Conservation (phyloP, 192 early-diverging fungal species). For the Dimargaris verticillata region DNA sequence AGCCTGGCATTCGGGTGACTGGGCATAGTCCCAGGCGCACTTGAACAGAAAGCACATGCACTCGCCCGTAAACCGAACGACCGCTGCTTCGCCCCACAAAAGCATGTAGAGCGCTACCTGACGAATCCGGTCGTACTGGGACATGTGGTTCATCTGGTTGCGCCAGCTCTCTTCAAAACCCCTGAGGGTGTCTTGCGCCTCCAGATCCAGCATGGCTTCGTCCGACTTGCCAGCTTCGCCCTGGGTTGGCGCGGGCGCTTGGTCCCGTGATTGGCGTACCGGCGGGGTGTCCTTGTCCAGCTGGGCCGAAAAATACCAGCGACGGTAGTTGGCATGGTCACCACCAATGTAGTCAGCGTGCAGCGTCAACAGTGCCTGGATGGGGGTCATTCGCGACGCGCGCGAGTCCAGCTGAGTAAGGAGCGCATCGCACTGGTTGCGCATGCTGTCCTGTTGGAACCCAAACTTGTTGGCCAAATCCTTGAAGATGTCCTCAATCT, state of each 20-base stretch:
- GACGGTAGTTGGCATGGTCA: conserved; percentile 62
- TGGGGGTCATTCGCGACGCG: conserved; percentile 52
- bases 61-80: conserved; percentile 56
- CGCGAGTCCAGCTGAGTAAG: conserved; percentile 69
- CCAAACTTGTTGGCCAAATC: conserved; percentile 52
- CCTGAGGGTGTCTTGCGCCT: conserved; percentile 22
- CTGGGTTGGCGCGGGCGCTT: conserved; percentile 13
- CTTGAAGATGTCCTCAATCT: conserved; percentile 51
- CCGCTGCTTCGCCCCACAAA: conserved; percentile 65
- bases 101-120: conserved; percentile 60
- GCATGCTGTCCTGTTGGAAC: conserved; percentile 59
- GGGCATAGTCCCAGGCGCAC: conserved; percentile 36
- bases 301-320: conserved; percentile 68
- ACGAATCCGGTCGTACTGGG: conserved; percentile 47
- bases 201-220: background rate
- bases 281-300: conserved; percentile 38
- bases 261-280: conserved; percentile 14
- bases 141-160: conserved; percentile 48
- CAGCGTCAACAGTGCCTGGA: conserved; percentile 48
- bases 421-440: conserved; percentile 57
- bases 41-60: conserved; percentile 68
- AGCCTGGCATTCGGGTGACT: conserved; percentile 30
- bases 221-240: conserved; percentile 14
- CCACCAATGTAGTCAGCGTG: conserved; percentile 71
- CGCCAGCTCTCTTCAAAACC: conserved; percentile 51